A percentile compares a stretch with the other conserved stretches of the same genome.
Evolutionary conservation across 2,329 filamentous ascomycete species (phyloP).

Genomic region (Ciborinia camelliae): DNA sequence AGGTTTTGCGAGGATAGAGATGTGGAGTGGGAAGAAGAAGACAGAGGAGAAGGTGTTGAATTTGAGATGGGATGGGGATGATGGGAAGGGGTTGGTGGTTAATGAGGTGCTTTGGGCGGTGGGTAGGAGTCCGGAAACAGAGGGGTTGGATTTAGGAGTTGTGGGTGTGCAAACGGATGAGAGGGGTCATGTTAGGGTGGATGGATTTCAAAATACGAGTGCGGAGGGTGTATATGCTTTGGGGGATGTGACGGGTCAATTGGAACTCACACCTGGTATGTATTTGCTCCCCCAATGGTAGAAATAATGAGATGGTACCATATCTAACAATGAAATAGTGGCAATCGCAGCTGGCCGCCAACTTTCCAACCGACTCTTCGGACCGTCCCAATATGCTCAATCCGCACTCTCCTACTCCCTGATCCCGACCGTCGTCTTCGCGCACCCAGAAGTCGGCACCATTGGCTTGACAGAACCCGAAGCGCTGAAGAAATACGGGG

Average conservation of each 20-base stretch:
- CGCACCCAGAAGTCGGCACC: slow-evolving; percentile 49
- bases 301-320: not conserved
- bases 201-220: slow-evolving; percentile 50
- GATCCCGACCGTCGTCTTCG: slow-evolving; percentile 51
- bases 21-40: slow-evolving; percentile 29
- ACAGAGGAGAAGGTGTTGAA: slow-evolving; percentile 45
- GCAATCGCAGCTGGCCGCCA: slow-evolving; percentile 51
- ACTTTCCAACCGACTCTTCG: slow-evolving; percentile 49
- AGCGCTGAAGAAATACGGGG: slow-evolving; percentile 46
- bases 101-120: slow-evolving; percentile 51
- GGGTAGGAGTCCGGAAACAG: slow-evolving; percentile 45
- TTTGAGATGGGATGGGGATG: slow-evolving; percentile 40
- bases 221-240: slow-evolving; percentile 47
- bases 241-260: slow-evolving; percentile 50
- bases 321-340: slow-evolving; percentile 37
- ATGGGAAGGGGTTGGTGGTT: slow-evolving; percentile 44
- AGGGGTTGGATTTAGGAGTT: slow-evolving; percentile 42
- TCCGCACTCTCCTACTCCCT: slow-evolving; percentile 48
- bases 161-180: slow-evolving; percentile 42
- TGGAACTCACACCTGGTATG: slow-evolving; percentile 49
- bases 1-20: slow-evolving; percentile 47
- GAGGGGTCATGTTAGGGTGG: slow-evolving; percentile 44
- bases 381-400: slow-evolving; percentile 43
- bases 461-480: slow-evolving; percentile 49
- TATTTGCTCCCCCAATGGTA: not conserved